Evolutionary conservation across 2,329 filamentous ascomycete genomes (phyloP).

Genomic region (Verticillium isaacii): DNA sequence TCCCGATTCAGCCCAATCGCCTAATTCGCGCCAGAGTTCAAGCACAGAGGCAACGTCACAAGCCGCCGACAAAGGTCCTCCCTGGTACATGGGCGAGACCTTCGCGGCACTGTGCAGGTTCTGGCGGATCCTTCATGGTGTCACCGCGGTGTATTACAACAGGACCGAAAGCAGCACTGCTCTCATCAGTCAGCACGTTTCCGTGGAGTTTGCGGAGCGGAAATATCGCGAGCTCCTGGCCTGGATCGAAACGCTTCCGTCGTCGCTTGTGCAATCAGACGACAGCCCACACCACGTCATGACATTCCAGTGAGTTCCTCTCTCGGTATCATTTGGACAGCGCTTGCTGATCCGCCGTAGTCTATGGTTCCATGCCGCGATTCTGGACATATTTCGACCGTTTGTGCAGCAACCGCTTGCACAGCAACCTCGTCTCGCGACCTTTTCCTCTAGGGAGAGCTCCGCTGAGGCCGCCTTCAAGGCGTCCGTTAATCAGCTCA

Average conservation of each 20-base stretch:
- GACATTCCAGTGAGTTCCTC: slow-evolving; percentile 27
- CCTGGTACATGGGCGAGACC: slow-evolving; percentile 17
- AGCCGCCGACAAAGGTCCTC: not conserved
- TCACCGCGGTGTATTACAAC: slow-evolving; percentile 21
- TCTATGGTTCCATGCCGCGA: slow-evolving; percentile 32
- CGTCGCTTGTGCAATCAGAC: slow-evolving; percentile 17
- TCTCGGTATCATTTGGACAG: not conserved
- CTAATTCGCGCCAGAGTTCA: not conserved
- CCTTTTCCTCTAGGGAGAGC: slow-evolving; percentile 22
- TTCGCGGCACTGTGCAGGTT: slow-evolving; percentile 28
- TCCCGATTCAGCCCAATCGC: not conserved
- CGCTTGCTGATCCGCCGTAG: slow-evolving; percentile 14
- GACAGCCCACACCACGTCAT: slow-evolving; percentile 26
- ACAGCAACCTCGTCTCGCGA: slow-evolving; percentile 14
- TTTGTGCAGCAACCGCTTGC: slow-evolving; percentile 11
- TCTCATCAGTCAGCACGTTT: slow-evolving; percentile 1
- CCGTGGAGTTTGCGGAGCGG: slow-evolving; percentile 25
- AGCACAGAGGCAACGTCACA: not conserved
- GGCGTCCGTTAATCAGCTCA: slow-evolving; percentile 31
- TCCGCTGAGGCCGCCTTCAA: slow-evolving; percentile 24
- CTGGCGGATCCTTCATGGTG: slow-evolving; percentile 30
- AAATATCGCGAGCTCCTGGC: slow-evolving; percentile 33
- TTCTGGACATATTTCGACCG: slow-evolving; percentile 31
- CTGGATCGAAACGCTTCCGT: slow-evolving; percentile 27
- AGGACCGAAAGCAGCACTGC: slow-evolving; percentile 7